These are phyloP conservation scores for Wickerhamomyces subpelliculosus DNA, from an alignment of 805 yeast genomes.

Conservation along the genomic window DNA sequence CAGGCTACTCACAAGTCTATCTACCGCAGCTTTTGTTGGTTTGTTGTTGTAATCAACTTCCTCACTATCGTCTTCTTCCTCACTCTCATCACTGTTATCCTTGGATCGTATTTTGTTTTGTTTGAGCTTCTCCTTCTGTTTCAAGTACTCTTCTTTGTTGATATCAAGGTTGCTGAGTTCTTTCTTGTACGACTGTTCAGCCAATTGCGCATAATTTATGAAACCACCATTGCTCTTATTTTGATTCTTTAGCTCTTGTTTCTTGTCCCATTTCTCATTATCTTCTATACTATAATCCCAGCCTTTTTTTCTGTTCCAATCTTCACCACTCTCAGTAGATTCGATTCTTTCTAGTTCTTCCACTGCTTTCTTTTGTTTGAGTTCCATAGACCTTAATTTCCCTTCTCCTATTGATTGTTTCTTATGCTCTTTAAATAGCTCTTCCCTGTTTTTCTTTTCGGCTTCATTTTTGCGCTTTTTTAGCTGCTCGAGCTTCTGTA, in stretches of 20 bases:
- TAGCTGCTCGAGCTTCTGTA: slow-evolving; percentile 22
- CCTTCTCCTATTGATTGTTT: slow-evolving; percentile 17
- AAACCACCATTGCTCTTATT: slow-evolving; percentile 31
- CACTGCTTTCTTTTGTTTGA: slow-evolving; percentile 29
- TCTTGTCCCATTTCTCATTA: slow-evolving; percentile 53
- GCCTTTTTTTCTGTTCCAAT: slow-evolving; percentile 35
- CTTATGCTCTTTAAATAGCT: slow-evolving; percentile 29
- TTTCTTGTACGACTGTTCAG: slow-evolving; percentile 54
- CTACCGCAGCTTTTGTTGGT: slow-evolving; percentile 30
- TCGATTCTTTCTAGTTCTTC: slow-evolving; percentile 28
- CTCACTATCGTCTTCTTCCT: slow-evolving; percentile 9
- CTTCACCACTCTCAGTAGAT: slow-evolving; percentile 28
- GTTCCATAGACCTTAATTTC: slow-evolving; percentile 22
- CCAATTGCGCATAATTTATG: slow-evolving; percentile 46
- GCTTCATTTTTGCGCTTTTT: slow-evolving; percentile 24
- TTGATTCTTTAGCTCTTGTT: slow-evolving; percentile 21
- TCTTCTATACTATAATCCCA: slow-evolving; percentile 60
- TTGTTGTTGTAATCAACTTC: slow-evolving; percentile 22
- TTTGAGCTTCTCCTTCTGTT: slow-evolving; percentile 26
- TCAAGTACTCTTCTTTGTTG: slow-evolving; percentile 35
- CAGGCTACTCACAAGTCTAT: slow-evolving; percentile 24
- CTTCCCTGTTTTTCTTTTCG: slow-evolving; percentile 27
- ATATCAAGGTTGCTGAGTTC: slow-evolving; percentile 34
- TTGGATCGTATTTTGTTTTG: neutral
- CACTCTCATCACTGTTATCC: slow-evolving; percentile 12